Evolutionary conservation across 2,329 filamentous ascomycete species (phyloP).

Genomic region (Xylariaceae sp.): DNA sequence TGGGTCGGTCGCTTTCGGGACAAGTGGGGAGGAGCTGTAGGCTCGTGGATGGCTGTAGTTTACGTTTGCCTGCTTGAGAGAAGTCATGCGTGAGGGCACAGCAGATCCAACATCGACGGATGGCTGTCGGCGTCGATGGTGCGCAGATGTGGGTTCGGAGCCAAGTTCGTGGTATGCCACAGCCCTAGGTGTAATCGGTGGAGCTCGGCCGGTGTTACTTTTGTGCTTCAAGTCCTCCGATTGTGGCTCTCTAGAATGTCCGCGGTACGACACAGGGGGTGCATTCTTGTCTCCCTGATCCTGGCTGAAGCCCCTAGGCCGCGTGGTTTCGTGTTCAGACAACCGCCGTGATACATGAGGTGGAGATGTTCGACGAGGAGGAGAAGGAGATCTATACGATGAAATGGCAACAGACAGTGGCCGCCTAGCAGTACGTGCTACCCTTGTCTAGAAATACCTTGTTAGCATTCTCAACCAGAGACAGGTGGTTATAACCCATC

Average conservation of each 20-base stretch:
- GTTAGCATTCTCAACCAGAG: conserved; percentile 12
- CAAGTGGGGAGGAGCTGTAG: conserved; percentile 60
- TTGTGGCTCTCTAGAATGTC: conserved; percentile 40
- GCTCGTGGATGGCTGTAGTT: conserved; percentile 39
- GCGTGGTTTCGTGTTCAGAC: conserved; percentile 51
- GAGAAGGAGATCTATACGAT: conserved; percentile 45
- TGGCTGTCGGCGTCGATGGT: conserved; percentile 39
- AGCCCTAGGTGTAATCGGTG: conserved; percentile 48
- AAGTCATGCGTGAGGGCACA: conserved; percentile 39
- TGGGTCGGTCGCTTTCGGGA: conserved; percentile 40
- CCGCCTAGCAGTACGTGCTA: conserved; percentile 46
- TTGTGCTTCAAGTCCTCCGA: conserved; percentile 33
- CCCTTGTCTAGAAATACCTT: conserved; percentile 42
- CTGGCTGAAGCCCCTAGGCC: conserved; percentile 38
- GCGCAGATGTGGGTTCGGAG: conserved; percentile 23
- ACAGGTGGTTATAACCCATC: too few species aligned
- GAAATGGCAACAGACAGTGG: conserved; percentile 51
- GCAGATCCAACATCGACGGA: conserved; percentile 44
- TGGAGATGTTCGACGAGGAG: conserved; percentile 43
- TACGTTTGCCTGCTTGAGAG: conserved; percentile 39
- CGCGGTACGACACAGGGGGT: conserved; percentile 44
- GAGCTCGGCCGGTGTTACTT: conserved; percentile 37
- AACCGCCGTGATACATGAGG: conserved; percentile 49
- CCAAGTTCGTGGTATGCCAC: conserved; percentile 43
- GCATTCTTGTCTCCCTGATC: conserved; percentile 38